Evolutionary conservation across 768 basidiomycete species (phyloP), one percentile per base, ranked within the genome.

Genomic region (Amanita thiersii): DNA sequence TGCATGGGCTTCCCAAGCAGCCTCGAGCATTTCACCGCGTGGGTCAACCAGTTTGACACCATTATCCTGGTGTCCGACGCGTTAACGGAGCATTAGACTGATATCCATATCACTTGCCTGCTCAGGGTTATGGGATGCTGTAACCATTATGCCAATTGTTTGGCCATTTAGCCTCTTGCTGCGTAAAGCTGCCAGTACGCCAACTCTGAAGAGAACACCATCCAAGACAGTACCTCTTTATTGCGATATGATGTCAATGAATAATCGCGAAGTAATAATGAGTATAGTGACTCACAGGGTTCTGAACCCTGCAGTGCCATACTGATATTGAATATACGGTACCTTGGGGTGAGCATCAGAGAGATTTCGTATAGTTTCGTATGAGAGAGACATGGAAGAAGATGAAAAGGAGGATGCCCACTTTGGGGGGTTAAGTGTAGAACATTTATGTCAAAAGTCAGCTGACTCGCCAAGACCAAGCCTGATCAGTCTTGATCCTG

Each of bases 41-140:
- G 96, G 90, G 64, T 99, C 96, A 28, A 99, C 91, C 28, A 99
- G 76, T 63, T 99, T 99, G 49, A 97, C 96, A 20, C 96, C 96
- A 58, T 99, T 99, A 60, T 99, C 96, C 91, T 96, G 55, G 5
- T 44, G 43, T 17, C 47, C 46, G 36, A 40, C 40, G 14, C 29
- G 23, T 45, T 40, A 30, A 43, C n/a, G n/a, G 40, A 49, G 20
- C 11, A 50, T 23, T 33, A 41, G 9, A 31, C 31, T 30, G 37
- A 37, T n/a, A 21, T 31, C 21, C 15, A 24, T 25, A 32, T 38
- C n/a, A 55, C 75, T 50, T 54, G 92, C 93, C 56, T 78, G 73
- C 57, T 93, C 93, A n/a, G 96, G 94, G 59, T 99, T 99, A 63
- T 99, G 96, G n/a, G 91, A 94, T 2, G 96, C 96, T 26, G 96